Evolutionary conservation across 306 rosid genomes (phyloP).

Genomic region (Malus asiatica): DNA sequence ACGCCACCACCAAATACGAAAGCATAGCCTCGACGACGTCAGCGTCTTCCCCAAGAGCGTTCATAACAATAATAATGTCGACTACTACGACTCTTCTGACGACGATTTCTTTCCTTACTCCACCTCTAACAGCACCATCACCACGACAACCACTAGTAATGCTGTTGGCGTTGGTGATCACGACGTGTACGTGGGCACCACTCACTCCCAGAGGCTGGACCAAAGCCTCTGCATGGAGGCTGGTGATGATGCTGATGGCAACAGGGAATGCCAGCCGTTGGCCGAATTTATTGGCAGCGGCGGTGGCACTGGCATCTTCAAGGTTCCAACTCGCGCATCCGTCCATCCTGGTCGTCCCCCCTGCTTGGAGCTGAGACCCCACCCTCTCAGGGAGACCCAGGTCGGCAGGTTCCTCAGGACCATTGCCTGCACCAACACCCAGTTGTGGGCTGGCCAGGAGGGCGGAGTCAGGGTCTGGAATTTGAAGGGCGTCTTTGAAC

Average conservation of each 20-base stretch:
- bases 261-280: slow-evolving; percentile 33
- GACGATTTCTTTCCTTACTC: slow-evolving; percentile 65
- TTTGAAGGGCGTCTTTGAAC: slow-evolving; percentile 42
- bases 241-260: slow-evolving; percentile 22
- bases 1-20: slow-evolving; percentile 48
- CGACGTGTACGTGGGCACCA: background rate
- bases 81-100: slow-evolving; percentile 46
- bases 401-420: slow-evolving; percentile 77
- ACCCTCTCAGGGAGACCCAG: slow-evolving; percentile 89
- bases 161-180: background rate
- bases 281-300: slow-evolving; percentile 75
- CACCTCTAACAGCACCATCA: slow-evolving; percentile 32
- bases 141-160: slow-evolving; percentile 11
- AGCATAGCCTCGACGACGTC: slow-evolving; percentile 81
- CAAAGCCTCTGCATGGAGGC: slow-evolving; percentile 31
- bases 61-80: slow-evolving; percentile 1
- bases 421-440: slow-evolving; percentile 78
- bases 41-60: slow-evolving; percentile 27
- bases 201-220: slow-evolving; percentile 30
- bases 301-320: slow-evolving; percentile 57
- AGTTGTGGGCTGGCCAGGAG: slow-evolving; percentile 96
- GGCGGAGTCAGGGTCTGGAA: slow-evolving; percentile 85
- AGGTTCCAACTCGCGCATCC: slow-evolving; percentile 61
- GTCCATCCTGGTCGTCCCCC: slow-evolving; percentile 90
- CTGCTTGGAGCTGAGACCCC: slow-evolving; percentile 87